A percentile compares a stretch with the other conserved stretches of the same genome.
Evolutionary conservation across 2,329 filamentous ascomycete genomes (phyloP).

Genomic region (Pseudonectria foliicola): DNA sequence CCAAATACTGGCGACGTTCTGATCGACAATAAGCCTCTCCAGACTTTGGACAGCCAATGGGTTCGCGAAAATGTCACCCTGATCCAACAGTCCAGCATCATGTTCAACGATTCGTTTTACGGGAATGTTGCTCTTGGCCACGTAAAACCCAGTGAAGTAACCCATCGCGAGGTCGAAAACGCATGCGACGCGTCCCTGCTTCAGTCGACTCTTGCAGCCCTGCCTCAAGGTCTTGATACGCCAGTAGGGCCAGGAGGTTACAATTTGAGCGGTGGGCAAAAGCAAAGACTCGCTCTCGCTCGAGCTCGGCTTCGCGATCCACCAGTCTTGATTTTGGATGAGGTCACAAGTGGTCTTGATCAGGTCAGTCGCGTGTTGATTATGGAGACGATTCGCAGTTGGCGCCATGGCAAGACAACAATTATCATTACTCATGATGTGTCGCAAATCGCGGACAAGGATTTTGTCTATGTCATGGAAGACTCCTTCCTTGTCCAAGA

Average conservation of each 20-base stretch:
- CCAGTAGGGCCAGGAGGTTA: slow-evolving; percentile 62
- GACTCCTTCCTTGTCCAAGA: slow-evolving; percentile 60
- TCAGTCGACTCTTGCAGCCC: slow-evolving; percentile 54
- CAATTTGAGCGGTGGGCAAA: slow-evolving; percentile 76
- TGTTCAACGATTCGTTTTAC: slow-evolving; percentile 76
- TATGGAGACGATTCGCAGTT: slow-evolving; percentile 67
- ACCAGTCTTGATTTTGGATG: slow-evolving; percentile 77
- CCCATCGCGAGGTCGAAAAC: slow-evolving; percentile 46
- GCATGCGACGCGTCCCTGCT: slow-evolving; percentile 65
- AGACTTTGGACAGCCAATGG: slow-evolving; percentile 61
- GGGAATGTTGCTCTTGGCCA: slow-evolving; percentile 73
- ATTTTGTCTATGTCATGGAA: slow-evolving; percentile 78
- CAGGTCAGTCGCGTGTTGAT: slow-evolving; percentile 59
- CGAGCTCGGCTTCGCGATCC: slow-evolving; percentile 71
- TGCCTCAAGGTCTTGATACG: slow-evolving; percentile 68
- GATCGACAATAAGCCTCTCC: slow-evolving; percentile 58
- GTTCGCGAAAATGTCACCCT: slow-evolving; percentile 70
- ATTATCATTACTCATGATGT: slow-evolving; percentile 92
- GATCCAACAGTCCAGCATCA: slow-evolving; percentile 71
- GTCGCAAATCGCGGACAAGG: slow-evolving; percentile 61
- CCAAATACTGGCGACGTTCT: slow-evolving; percentile 57
- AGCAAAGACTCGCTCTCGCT: slow-evolving; percentile 73
- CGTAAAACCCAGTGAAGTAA: slow-evolving; percentile 38
- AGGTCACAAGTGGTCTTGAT: slow-evolving; percentile 81
- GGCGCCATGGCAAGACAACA: slow-evolving; percentile 77